phyloP scores from a whole-genome alignment of 1,284 basidiomycete species.

The Leccinum brunneo-olivaceum region DNA sequence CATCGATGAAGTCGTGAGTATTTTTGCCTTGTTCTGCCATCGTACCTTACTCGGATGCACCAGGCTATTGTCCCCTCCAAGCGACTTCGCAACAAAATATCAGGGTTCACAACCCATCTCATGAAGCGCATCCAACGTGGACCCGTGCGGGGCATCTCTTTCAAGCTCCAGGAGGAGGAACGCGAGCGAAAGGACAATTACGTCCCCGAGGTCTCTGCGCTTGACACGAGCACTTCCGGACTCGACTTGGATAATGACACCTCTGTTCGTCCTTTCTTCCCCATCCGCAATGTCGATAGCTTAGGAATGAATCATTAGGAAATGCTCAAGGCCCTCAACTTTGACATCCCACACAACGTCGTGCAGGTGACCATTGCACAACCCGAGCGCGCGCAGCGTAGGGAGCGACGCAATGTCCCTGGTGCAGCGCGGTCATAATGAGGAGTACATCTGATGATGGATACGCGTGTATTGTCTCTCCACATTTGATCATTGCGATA shows the following conservation, averaged over 20 bases:
- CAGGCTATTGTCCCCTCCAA: constrained; percentile 96
- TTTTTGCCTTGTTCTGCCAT: neutral
- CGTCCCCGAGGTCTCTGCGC: constrained; percentile 92
- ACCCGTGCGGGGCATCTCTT: constrained; percentile 99
- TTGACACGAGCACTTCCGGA: constrained; percentile 70
- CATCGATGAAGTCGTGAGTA: constrained; percentile 94
- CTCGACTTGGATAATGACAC: constrained; percentile 89
- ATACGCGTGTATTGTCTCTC: neutral
- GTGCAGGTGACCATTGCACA: constrained; percentile 60
- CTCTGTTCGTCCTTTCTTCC: constrained; percentile 53
- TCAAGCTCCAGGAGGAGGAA: constrained; percentile 99
- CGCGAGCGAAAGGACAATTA: constrained; percentile 99
- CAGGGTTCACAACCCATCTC: constrained; percentile 98
- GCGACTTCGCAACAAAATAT: constrained; percentile 99
- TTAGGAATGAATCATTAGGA: constrained; percentile 41
- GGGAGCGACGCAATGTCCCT: constrained; percentile 78
- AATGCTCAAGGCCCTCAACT: constrained; percentile 84
- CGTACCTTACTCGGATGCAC: neutral
- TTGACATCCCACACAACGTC: constrained; percentile 80
- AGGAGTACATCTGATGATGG: too few relatives aligned
- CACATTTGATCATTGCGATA: too few relatives aligned
- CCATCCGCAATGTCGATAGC: neutral
- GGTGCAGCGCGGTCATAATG: constrained; percentile 61
- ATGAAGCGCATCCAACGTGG: constrained; percentile 99
- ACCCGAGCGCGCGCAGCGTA: constrained; percentile 67